Base-by-base conservation (phyloP, 352 stramenopile genomes). In the Aphanomyces stellatus region DNA sequence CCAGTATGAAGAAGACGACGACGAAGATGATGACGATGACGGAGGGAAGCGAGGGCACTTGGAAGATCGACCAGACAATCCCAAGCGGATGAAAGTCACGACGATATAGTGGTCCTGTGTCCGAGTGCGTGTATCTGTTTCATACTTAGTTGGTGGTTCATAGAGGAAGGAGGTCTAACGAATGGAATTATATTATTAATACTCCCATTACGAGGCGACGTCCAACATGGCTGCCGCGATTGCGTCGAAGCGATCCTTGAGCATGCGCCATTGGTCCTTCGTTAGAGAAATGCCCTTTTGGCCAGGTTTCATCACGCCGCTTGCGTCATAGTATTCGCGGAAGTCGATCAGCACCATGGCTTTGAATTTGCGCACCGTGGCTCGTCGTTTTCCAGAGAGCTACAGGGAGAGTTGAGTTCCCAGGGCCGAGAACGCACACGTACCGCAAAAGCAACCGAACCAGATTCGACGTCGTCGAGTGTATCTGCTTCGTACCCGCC, bases 231-330 rank as follows among this genome's bases (percentile, higher is more conserved):
- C 72, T 10, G 53, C 35, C 4, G 66, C 51, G 28, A 76, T 75
- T n/a, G 19, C 59, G 19, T 62, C 43, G 1, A 70, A 35, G 4
- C 71, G 33, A 22, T 78, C 56, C 41, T 77, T 63, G 24, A 93
- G 71, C 49, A 70, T 71, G 6, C 55, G 33, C 80, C 80, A 91
- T 53, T 91, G 82, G 10, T 88, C 78, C 51, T 78, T 86, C 0
- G 78, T 88, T 10, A 93, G 72, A 27, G 84, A 85, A 33, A 93
- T 88, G 11, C 82, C 82, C 65, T 93, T 91, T 49, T 87, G 88
- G n/a, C 81, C 80, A 40, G 85, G 85, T 59, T 85, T 88, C 28
- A 68, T 53, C 27, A 77, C 64, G 3, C 76, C 75, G 24, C 86
- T 70, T 61, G 83, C 61, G 19, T 90, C 77, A 42, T 91, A 91